Conservation (phyloP, 306 rosid species). For the Calophaca sinica region DNA sequence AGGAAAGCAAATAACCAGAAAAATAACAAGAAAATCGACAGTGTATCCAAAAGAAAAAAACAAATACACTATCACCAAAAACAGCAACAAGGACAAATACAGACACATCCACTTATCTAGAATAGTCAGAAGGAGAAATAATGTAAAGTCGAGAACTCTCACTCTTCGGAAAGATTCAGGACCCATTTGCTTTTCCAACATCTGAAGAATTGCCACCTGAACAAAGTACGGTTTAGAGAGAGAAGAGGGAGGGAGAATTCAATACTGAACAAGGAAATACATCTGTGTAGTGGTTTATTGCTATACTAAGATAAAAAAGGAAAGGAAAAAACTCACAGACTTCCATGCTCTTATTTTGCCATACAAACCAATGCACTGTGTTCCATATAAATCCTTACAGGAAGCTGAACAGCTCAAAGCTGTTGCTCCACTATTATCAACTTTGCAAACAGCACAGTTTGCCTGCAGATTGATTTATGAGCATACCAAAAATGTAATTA, state of each 20-base stretch:
- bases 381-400: conserved; percentile 92
- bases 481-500: conserved; percentile 27
- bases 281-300: not conserved
- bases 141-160: conserved; percentile 47
- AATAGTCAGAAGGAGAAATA: conserved; percentile 13
- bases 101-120: conserved; percentile 16
- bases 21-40: not conserved
- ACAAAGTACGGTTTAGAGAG: not conserved
- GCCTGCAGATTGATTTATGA: conserved; percentile 59
- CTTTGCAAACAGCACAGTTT: conserved; percentile 89
- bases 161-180: conserved; percentile 97
- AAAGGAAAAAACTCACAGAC: conserved; percentile 71
- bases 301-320: not conserved
- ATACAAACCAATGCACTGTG: conserved; percentile 82
- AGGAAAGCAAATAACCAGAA: not conserved
- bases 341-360: conserved; percentile 97
- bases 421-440: conserved; percentile 86
- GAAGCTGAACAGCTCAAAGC: conserved; percentile 87
- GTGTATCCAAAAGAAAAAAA: no score
- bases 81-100: not conserved
- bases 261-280: conserved; percentile 28
- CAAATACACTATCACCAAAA: not conserved
- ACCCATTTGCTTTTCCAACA: conserved; percentile 99
- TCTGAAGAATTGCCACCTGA: conserved; percentile 96
- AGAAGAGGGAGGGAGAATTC: not conserved